Base-by-base conservation (phyloP, 1,284 basidiomycete genomes). In the Violaceomyces palustris region DNA sequence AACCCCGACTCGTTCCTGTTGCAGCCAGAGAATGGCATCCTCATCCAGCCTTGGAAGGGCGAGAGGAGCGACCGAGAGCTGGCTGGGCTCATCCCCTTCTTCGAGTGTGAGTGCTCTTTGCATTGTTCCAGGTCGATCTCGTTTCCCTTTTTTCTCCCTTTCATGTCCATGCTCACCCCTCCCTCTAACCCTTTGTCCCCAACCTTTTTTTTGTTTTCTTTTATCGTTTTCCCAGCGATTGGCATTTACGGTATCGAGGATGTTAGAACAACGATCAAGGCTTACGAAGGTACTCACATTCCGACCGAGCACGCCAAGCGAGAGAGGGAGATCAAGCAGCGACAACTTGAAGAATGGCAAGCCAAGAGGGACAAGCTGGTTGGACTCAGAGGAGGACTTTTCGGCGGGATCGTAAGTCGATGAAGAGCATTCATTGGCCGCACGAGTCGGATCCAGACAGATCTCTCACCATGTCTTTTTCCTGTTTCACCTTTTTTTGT, bases 1-100 rank as follows among this genome's bases (percentile, higher is more conserved):
- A 79, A 87, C 58, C 77, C 85, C 3, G 86, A 88, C 28, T 86
- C 88, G 67, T 81, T 82, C 26, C 75, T 79, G 25, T 78, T 86
- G 1, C 88, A 98, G 59, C 91, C 88, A 6, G 88, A 94, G 65
- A 98, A 98, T 67, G 83, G 88, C 0, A 79, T 97, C 53, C 76
- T 91, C 35, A 67, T 97, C 33, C 83, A 85, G 14, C 84, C 84
- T 52, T 99, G 94, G 94, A 83, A 84, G 7, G 92, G 91, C 8
- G 82, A 86, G 45, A 76, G 82, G 0, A 79, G 75, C 21, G 89
- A 93, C 73, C 56, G 67, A 4, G 89, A 88, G 1, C 81, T 98
- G 17, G 74, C 98, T 10, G 86, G 85, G 10, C 80, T 96, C 77
- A 90, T 99, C 57, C 92, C 93, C 0, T 97, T 97, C 83, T 81